Percentiles rank a stretch among this genome's conserved stretches.
These are phyloP conservation scores for Niveomyces coronatus DNA, from an alignment of 2,329 filamentous ascomycete species.

Conservation along the genomic window DNA sequence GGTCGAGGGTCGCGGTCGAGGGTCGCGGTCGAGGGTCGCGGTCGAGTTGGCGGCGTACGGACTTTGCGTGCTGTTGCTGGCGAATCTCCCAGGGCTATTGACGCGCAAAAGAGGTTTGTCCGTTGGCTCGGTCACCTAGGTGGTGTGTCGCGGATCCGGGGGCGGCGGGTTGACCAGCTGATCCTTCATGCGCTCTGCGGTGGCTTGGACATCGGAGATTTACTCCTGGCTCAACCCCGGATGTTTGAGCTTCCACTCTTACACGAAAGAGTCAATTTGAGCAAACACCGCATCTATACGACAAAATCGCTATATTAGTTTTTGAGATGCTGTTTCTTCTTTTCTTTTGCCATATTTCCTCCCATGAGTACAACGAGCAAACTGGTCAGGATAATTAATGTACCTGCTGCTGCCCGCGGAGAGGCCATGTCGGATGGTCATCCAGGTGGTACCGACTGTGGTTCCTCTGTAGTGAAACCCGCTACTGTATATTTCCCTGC, in stretches of 20 bases:
- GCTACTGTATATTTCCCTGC: conserved; percentile 16
- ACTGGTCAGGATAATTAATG: no score
- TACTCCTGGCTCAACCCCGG: neutral
- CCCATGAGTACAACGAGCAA: no score
- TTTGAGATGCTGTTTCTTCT: no score
- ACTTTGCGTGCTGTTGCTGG: conserved; percentile 1
- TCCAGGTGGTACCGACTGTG: conserved; percentile 12
- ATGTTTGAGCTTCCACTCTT: conserved; percentile 1
- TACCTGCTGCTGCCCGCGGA: no score
- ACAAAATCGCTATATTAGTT: neutral
- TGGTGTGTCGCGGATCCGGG: neutral
- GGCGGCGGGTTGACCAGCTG: neutral
- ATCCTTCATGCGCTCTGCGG: conserved; percentile 1
- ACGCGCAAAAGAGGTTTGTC: neutral
- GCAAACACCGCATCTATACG: neutral
- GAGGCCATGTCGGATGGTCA: conserved; percentile 10
- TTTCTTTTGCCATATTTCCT: no score
- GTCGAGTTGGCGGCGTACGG: conserved; percentile 20
- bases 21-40: conserved; percentile 37
- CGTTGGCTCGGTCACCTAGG: conserved; percentile 3
- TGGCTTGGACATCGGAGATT: conserved; percentile 3
- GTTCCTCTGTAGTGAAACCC: conserved; percentile 9
- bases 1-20: conserved; percentile 40
- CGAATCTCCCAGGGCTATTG: neutral
- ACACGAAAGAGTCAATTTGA: neutral